Evolutionary conservation across 352 stramenopile species (phyloP).

Genomic region (Pythium myriotylum): DNA sequence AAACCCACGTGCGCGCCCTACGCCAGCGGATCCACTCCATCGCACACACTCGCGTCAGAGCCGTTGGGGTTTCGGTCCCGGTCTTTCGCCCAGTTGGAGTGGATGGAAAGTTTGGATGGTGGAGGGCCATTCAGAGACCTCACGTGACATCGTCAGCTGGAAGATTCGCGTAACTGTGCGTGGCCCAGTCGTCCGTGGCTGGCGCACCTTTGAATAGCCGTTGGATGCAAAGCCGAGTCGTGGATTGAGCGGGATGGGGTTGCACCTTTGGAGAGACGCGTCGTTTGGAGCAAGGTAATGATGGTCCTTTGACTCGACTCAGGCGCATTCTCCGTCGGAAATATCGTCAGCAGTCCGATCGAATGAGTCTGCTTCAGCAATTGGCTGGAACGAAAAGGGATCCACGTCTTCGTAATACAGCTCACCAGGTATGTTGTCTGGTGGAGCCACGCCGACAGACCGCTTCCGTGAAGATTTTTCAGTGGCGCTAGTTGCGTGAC

Average conservation of each 20-base stretch:
- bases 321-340: background rate
- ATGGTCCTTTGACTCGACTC: background rate
- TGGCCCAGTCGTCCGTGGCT: background rate
- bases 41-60: background rate
- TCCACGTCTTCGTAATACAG: conserved; percentile 23
- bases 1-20: conserved; percentile 7
- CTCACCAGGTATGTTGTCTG: background rate
- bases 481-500: no score
- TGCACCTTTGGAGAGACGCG: conserved; percentile 12
- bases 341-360: no score
- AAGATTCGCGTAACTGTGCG: conserved; percentile 1
- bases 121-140: no score
- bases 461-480: background rate
- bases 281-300: conserved; percentile 2
- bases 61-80: background rate
- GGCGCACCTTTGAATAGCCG: conserved; percentile 4
- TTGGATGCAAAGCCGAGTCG: background rate
- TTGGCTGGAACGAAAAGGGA: background rate
- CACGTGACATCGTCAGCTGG: background rate
- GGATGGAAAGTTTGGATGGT: no score
- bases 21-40: background rate
- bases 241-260: conserved; percentile 4
- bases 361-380: background rate
- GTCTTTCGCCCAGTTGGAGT: no score
- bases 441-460: background rate